A percentile compares a stretch with the other conserved stretches of the same genome.
Conservation (phyloP, 805 yeast genomes). For the Hagleromyces aurorensis region DNA sequence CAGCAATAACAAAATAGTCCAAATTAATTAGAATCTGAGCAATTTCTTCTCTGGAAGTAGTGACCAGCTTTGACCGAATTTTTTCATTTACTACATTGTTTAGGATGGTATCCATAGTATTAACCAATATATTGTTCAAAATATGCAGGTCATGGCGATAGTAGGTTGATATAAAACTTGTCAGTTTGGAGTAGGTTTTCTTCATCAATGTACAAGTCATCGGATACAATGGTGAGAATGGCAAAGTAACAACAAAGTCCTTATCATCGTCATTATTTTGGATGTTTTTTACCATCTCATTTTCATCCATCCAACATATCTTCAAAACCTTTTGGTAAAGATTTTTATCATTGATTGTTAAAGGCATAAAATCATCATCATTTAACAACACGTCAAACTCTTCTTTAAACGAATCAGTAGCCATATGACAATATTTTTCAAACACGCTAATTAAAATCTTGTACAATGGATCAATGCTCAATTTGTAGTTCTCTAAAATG, state of each 20-base stretch:
- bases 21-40: conserved; percentile 84
- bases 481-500: conserved; percentile 65
- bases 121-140: conserved; percentile 50
- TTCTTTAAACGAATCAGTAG: conserved; percentile 46
- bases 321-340: conserved; percentile 57
- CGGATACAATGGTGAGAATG: conserved; percentile 84
- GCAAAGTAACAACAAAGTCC: conserved; percentile 57
- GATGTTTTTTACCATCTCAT: conserved; percentile 25
- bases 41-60: conserved; percentile 79
- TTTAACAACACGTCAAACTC: conserved; percentile 58
- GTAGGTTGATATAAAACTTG: conserved; percentile 59
- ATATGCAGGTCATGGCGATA: conserved; percentile 54
- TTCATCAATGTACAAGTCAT: conserved; percentile 74
- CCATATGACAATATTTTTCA: conserved; percentile 48
- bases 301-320: conserved; percentile 62
- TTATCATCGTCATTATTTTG: conserved; percentile 7
- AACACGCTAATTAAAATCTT: conserved; percentile 53
- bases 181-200: conserved; percentile 53
- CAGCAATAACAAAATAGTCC: conserved; percentile 75
- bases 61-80: conserved; percentile 51
- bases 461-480: conserved; percentile 52
- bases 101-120: conserved; percentile 61
- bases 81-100: conserved; percentile 57
- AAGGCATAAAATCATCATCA: conserved; percentile 85
- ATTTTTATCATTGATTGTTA: conserved; percentile 51